Percentiles rank a stretch among this genome's conserved stretches.
Conservation (phyloP, 148 eudicot genomes). For the Amaranthus cruentus region DNA sequence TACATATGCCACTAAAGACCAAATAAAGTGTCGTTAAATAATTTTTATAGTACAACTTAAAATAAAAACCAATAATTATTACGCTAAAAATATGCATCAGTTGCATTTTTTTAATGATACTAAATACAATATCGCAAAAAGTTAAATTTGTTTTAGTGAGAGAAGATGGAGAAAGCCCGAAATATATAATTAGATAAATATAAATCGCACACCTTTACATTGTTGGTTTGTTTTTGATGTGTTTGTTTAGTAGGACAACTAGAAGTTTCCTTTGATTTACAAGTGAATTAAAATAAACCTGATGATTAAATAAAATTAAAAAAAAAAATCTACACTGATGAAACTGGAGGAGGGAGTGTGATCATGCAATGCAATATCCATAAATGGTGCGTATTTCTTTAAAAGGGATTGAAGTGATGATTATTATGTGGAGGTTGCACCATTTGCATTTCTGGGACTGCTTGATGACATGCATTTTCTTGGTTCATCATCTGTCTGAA, state of each 20-base stretch:
- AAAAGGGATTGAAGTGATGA: slow-evolving; percentile 61
- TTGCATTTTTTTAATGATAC: no score
- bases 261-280: slow-evolving; percentile 34
- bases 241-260: background rate
- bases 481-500: slow-evolving; percentile 58
- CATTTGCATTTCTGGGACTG: slow-evolving; percentile 60
- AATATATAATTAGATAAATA: slow-evolving; percentile 20
- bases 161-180: slow-evolving; percentile 14
- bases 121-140: no score
- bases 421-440: slow-evolving; percentile 58
- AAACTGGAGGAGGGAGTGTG: background rate
- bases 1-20: slow-evolving; percentile 1
- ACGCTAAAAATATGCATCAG: no score
- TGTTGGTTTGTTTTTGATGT: slow-evolving; percentile 11
- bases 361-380: slow-evolving; percentile 6
- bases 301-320: background rate
- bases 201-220: slow-evolving; percentile 23
- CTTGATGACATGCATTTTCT: slow-evolving; percentile 74
- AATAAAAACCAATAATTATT: no score
- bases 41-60: no score
- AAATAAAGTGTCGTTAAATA: background rate
- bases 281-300: slow-evolving; percentile 20
- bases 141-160: background rate
- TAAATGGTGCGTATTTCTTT: slow-evolving; percentile 1
- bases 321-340: slow-evolving; percentile 9